Evolutionary conservation across 495 filamentous ascomycete genomes (phyloP), one percentile per base, ranked within the genome.

Genomic region (Podospora conica): DNA sequence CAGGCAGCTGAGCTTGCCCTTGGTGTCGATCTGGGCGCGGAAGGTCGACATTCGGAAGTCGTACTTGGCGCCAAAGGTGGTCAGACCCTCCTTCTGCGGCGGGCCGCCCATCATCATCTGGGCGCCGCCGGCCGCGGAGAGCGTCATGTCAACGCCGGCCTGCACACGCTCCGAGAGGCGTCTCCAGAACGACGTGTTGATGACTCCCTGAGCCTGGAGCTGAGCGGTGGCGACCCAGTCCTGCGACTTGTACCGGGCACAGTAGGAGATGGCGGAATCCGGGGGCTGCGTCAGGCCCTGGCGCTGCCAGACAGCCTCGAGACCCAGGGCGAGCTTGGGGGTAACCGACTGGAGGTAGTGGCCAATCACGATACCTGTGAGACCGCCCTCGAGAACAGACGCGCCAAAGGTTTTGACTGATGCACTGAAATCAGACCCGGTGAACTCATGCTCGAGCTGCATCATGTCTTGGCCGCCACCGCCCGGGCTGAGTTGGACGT

Each of bases 141-240:
- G 85, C 74, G 94, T 96, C 84, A 95, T 86, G 68, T 98, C 94
- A 68, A 96, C 91, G 77, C 96, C 96, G 65, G 92, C 93, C 78
- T 97, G 93, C 28, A 99, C 92, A 74, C 91, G 91, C 63, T 98
- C 95, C n/a, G 92, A 92, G 70, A 99, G 79, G 71, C 85, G 88
- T 69, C 90, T 87, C 96, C 96, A 99, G 85, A 94, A 99, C 7
- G 92, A 92, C n/a, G 92, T 88, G 70, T 89, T 91, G 61, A 99
- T 77, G 56, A 87, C 91, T 55, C 94, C 92, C 76, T 91, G 89
- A n/a, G 78, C 79, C 74, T 96, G 88, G 27, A 97, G 75, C 72
- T 96, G 92, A 69, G 88, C 90, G 61, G 87, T 93, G 24, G 90
- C 94, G 72, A 97, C 88, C 92, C 93, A 99, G 70, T 96, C 92